A percentile compares a stretch with the other conserved stretches of the same genome.
Evolutionary conservation across 73 alveolate species (phyloP).

Genomic region (Effrenium voratum): DNA sequence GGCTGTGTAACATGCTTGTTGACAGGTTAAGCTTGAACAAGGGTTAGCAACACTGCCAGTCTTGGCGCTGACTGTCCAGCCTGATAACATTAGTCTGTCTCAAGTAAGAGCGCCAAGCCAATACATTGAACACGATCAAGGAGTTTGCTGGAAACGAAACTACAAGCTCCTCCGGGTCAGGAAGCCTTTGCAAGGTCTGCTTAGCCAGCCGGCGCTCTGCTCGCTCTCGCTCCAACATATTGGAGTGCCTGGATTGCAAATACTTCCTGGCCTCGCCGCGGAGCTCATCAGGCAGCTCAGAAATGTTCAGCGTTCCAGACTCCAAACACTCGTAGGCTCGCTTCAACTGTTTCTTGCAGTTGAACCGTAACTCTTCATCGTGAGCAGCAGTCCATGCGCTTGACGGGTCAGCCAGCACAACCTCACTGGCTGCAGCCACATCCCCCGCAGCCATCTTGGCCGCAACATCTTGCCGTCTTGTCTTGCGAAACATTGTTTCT

Average conservation of each 20-base stretch:
- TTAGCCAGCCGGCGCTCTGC: slow-evolving; percentile 13
- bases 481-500: background rate
- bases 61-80: background rate
- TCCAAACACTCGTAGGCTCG: background rate
- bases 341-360: background rate
- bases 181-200: background rate
- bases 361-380: slow-evolving; percentile 10
- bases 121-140: background rate
- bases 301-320: background rate
- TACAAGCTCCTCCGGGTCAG: background rate
- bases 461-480: background rate
- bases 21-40: background rate
- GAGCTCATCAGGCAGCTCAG: slow-evolving; percentile 30
- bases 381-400: slow-evolving; percentile 21
- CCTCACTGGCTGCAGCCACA: background rate
- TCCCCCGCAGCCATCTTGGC: background rate
- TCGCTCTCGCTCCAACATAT: slow-evolving; percentile 18
- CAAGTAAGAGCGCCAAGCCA: too few species aligned
- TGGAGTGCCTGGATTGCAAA: background rate
- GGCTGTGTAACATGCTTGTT: background rate
- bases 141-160: background rate
- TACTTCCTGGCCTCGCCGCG: background rate
- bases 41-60: background rate
- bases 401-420: background rate
- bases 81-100: background rate